Base-by-base conservation (phyloP, 805 yeast genomes). In the Trichomonascus vanleenenianus region DNA sequence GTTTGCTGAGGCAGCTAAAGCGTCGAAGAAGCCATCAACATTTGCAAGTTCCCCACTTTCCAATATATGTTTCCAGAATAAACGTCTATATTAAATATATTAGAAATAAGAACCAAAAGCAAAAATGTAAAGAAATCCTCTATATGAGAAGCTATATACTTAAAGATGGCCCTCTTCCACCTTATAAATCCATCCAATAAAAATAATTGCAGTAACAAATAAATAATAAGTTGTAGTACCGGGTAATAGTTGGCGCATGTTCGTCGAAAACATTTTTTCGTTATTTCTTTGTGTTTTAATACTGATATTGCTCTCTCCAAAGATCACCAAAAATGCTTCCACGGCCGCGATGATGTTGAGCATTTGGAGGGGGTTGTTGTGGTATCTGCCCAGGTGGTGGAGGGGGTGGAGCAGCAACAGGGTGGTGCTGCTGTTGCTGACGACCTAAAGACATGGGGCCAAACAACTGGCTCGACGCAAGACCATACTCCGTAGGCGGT, bases 401-500 rank as follows among this genome's bases (percentile, higher is more conserved):
- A 11, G 41, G 41, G 10, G 41, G 41, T 12, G 41, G 41, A n/a
- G 33, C 31, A 3, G 16, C 31, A n/a, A 12, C 31, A 2, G 41
- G 41, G 15, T 37, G 40, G 7, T 37, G 30, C 30, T 16, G 40
- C 18, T 37, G 40, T 7, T 16, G 40, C 5, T 19, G 40, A 5
- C 11, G 40, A 16, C 27, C 43, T 18, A 7, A 30, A 31, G 39
- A 16, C 27, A 15, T 22, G 34, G 25, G 42, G 35, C n/a, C 38
- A 39, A 5, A 40, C 45, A 20, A 10, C 16, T 14, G 19, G 38
- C 38, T 20, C 44, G 19, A 20, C 18, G 27, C 46, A 39, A 30
- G 22, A 34, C 18, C 20, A 9, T 37, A 39, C 38, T 39, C 40
- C 22, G 38, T 6, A n/a, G 34, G 33, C 14, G 35, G 19, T 15